These are phyloP conservation scores for Petunia secreta DNA, from an alignment of 257 asterid species.

Conservation along the genomic window DNA sequence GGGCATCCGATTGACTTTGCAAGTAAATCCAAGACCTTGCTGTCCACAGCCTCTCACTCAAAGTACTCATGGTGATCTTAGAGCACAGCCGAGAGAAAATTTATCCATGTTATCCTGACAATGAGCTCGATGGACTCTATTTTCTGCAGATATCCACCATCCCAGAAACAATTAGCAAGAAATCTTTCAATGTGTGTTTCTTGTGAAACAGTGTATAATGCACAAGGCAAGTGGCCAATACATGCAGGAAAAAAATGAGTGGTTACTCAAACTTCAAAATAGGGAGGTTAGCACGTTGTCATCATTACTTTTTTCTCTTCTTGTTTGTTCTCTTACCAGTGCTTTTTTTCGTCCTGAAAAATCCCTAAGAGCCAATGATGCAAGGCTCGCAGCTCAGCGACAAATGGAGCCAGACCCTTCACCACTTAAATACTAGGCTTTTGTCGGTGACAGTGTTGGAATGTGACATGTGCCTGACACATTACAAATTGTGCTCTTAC, in stretches of 20 bases:
- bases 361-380: no score
- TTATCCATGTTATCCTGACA: background rate
- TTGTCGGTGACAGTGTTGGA: no score
- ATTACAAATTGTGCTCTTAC: no score
- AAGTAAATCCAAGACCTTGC: background rate
- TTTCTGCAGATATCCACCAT: slow-evolving; percentile 23
- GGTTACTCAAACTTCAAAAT: background rate
- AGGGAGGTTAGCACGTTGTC: background rate
- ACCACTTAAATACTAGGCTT: no score
- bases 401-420: no score
- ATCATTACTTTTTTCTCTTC: background rate
- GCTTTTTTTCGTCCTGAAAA: background rate
- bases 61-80: background rate
- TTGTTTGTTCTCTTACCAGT: background rate
- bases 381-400: no score
- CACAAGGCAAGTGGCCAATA: background rate
- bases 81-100: background rate
- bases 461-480: no score
- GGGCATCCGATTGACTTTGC: background rate
- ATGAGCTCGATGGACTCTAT: background rate
- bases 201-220: background rate
- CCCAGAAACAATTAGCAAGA: slow-evolving; percentile 8
- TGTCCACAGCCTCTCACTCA: background rate
- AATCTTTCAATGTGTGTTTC: background rate
- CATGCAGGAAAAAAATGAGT: background rate